These are phyloP conservation scores for Hymenotorrendiella dingleyae DNA, from an alignment of 2,329 filamentous ascomycete species.

Conservation along the genomic window DNA sequence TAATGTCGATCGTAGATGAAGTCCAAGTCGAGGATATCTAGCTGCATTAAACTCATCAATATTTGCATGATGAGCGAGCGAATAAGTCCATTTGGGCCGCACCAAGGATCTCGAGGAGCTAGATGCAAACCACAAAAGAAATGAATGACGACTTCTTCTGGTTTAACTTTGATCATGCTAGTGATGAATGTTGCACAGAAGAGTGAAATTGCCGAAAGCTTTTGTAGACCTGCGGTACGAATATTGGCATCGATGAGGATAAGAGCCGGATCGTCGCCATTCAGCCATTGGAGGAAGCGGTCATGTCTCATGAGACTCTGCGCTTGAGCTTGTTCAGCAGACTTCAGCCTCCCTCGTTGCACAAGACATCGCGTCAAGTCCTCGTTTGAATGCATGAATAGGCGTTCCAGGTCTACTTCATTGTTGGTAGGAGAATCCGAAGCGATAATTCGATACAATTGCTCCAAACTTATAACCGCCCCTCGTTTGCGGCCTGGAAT, in stretches of 20 bases:
- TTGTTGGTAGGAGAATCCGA: neutral
- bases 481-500: no score
- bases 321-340: neutral
- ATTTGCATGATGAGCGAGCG: neutral
- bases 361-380: neutral
- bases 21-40: neutral
- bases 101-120: neutral
- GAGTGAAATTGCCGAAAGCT: neutral
- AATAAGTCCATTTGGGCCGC: neutral
- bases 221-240: neutral
- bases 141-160: neutral
- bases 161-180: neutral
- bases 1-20: neutral
- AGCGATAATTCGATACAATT: neutral
- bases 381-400: neutral
- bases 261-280: neutral
- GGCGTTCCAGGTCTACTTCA: neutral
- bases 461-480: neutral
- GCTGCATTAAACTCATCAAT: neutral
- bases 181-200: neutral
- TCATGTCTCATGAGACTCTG: neutral
- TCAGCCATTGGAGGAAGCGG: neutral
- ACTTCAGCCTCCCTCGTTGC: neutral
- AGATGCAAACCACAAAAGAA: neutral
- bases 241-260: neutral